phyloP scores from a whole-genome alignment of 345 rosid genomes.

The Carallia pectinifolia region DNA sequence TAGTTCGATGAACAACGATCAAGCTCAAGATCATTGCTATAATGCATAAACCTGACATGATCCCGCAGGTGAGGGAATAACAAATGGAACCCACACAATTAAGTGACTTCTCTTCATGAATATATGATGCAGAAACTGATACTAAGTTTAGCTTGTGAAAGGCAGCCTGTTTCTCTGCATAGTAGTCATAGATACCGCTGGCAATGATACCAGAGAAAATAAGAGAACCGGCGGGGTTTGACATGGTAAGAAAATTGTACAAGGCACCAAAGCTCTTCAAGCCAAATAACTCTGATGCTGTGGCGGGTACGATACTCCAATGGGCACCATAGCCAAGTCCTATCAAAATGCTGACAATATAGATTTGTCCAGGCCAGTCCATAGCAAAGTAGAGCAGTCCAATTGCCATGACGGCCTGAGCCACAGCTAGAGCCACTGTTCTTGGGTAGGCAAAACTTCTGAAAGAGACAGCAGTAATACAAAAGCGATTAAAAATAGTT shows the following conservation, averaged over 20 bases:
- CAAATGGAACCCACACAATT: conserved; percentile 59
- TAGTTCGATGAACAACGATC: conserved; percentile 66
- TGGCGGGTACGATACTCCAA: conserved; percentile 58
- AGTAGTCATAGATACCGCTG: conserved; percentile 67
- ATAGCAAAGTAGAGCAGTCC: conserved; percentile 58
- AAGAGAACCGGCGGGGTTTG: conserved; percentile 62
- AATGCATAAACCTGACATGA: conserved; percentile 59
- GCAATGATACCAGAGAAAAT: conserved; percentile 77
- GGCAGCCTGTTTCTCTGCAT: conserved; percentile 59
- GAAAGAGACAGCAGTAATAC: conserved; percentile 2
- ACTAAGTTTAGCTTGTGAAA: conserved; percentile 7
- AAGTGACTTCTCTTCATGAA: conserved; percentile 35
- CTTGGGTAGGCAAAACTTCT: conserved; percentile 64
- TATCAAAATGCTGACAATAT: conserved; percentile 50
- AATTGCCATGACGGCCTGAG: conserved; percentile 59
- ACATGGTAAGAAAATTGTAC: conserved; percentile 59
- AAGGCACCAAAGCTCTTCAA: conserved; percentile 70
- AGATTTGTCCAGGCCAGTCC: conserved; percentile 62
- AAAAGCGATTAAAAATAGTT: neutral
- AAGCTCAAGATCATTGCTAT: conserved; percentile 50
- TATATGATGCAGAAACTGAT: neutral
- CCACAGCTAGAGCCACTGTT: conserved; percentile 58
- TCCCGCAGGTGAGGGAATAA: conserved; percentile 56
- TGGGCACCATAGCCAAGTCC: conserved; percentile 71
- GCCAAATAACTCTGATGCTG: conserved; percentile 70